Base-by-base conservation (phyloP, 1,284 basidiomycete genomes). In the Hymenochaete sp. region DNA sequence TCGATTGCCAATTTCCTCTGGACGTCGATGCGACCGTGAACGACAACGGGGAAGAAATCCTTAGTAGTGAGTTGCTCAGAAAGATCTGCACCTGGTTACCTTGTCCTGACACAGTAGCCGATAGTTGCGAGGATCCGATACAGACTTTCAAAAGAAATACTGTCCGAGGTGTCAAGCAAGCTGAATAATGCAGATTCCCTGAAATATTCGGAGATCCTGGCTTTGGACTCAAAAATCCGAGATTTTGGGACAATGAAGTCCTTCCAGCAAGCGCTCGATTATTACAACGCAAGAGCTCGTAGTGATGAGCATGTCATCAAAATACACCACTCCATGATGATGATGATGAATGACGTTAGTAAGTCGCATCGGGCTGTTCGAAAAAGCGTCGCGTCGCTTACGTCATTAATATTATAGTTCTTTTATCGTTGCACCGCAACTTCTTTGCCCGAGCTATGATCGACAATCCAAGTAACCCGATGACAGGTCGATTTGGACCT, bases 361-460 rank as follows among this genome's bases (percentile, higher is more conserved):
- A 21, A 31, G 25, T 31, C 28, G 28, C 9, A 10, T 31, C 9
- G 14, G 9, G 10, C 9, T 31, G 14, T 10, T 31, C 10, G 14
- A 31, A 9, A 31, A 9, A 31, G 28, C 28, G 9, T 10, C 14
- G 32, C 14, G 4, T 35, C 21, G 14, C n/a, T n/a, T n/a, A n/a
- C n/a, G n/a, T n/a, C n/a, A n/a, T n/a, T n/a, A n/a, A 13, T 2
- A 16, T 13, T 22, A 48, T 47, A 47, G 45, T 35, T n/a, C 39
- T 47, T 13, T 9, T 47, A 2, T 38, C 42, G 10, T n/a, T 47
- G 1, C 53, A 55, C 26, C 47, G 53, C 9, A 46, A 38, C 16
- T 55, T 48, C 38, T 55, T 53, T 24, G 47, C 52, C 9, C 39
- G 45, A 16, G 53, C 53, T 14, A 29, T 55, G 22, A 18, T 48